Evolutionary conservation across 345 rosid species (phyloP).

Genomic region (Geranium brycei): DNA sequence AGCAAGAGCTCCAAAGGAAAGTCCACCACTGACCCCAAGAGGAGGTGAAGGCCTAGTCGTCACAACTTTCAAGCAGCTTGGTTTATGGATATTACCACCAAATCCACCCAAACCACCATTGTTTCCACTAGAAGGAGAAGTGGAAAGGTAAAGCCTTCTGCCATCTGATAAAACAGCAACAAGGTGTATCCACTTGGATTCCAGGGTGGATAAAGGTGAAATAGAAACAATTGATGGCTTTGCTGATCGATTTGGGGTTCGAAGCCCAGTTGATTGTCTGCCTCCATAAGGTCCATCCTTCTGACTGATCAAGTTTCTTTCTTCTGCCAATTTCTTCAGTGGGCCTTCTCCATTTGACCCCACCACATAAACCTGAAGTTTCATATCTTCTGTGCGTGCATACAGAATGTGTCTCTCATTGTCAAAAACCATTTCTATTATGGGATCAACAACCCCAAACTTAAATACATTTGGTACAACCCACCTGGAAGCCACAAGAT

Average conservation of each 20-base stretch:
- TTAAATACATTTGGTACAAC: conserved; percentile 83
- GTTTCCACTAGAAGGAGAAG: conserved; percentile 58
- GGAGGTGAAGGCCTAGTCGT: conserved; percentile 93
- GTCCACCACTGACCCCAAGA: conserved; percentile 74
- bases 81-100: conserved; percentile 37
- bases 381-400: conserved; percentile 89
- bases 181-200: conserved; percentile 90
- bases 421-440: conserved; percentile 85
- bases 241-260: conserved; percentile 41
- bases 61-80: conserved; percentile 84
- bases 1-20: conserved; percentile 72
- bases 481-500: conserved; percentile 55
- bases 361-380: conserved; percentile 72
- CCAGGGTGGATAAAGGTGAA: conserved; percentile 69
- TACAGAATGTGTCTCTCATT: conserved; percentile 85
- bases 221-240: conserved; percentile 79
- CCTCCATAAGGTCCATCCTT: conserved; percentile 21
- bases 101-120: conserved; percentile 49
- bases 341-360: conserved; percentile 72
- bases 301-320: conserved; percentile 71
- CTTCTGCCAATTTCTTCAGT: conserved; percentile 86
- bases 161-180: conserved; percentile 93
- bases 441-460: conserved; percentile 89
- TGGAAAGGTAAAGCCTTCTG: conserved; percentile 88
- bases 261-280: conserved; percentile 14